Base-by-base conservation (phyloP, 352 stramenopile species). In the Pythium myriotylum region DNA sequence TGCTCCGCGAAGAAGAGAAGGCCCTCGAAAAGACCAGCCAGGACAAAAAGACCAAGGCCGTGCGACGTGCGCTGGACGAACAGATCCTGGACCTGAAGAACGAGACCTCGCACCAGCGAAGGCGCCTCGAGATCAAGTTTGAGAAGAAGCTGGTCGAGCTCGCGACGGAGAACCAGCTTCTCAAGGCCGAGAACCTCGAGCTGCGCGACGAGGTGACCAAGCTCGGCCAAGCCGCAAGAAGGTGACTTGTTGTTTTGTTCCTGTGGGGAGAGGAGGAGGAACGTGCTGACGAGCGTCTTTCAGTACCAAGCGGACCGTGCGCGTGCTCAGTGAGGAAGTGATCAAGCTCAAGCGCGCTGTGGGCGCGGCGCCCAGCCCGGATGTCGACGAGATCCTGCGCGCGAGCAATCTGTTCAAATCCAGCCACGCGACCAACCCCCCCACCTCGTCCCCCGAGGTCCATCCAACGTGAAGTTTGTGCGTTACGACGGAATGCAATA, bases 271-370 rank as follows among this genome's bases (percentile, higher is more conserved):
- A 35, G 29, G 29, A 35, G 29, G 29, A 5, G 29, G 29, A 35
- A 10, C 29, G 29, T 35, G 29, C 29, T 35, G 29, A 35, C 29
- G 29, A 35, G 29, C 29, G 29, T 42, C 41, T 48, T 50, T 5
- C 51, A 83, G 74, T 70, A 83, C 68, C 61, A 79, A 76, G 59
- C 74, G 76, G 22, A 83, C 74, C 4, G 55, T 80, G 23, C 71
- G 74, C 9, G 59, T 79, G 4, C 54, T 84, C 23, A 72, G 70
- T 3, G 74, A 81, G 12, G 74, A 84, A 39, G 62, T 84, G 39
- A 69, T 84, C 41, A 84, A 84, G 54, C 50, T 84, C 13, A 84
- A 84, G 49, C 64, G 72, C 24, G 60, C 54, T 6, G 62, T 67
- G 9, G 49, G 58, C 16, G 29, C 53, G 23, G 24, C 62, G 26